These are phyloP conservation scores for Arachnomyces sp. DNA, from an alignment of 2,329 filamentous ascomycete genomes.

Conservation along the genomic window DNA sequence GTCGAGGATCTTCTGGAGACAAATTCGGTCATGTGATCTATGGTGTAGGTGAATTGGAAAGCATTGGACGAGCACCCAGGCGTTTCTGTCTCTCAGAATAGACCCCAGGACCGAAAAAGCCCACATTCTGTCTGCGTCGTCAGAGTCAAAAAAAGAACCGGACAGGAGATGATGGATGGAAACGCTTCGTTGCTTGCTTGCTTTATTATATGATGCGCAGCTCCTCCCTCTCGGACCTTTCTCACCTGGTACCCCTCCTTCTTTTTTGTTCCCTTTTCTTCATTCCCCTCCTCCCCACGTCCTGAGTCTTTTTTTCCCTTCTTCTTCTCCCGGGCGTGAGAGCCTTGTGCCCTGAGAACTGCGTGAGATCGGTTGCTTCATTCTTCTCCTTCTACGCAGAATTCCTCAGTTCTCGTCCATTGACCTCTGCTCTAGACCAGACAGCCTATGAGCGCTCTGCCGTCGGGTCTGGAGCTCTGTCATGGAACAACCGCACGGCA, in stretches of 20 bases:
- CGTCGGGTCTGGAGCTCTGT: too few species aligned
- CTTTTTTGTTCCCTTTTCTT: slow-evolving; percentile 1
- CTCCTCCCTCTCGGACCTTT: too few species aligned
- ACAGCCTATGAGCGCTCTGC: too few species aligned
- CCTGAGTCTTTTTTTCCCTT: not conserved
- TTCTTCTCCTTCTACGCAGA: not conserved
- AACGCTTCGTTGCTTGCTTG: too few species aligned
- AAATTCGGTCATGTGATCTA: slow-evolving; percentile 22
- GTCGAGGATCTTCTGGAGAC: slow-evolving; percentile 16
- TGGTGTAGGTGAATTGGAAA: slow-evolving; percentile 12
- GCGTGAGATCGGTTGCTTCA: too few species aligned
- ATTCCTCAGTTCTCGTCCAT: not conserved
- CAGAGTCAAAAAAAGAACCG: slow-evolving; percentile 8
- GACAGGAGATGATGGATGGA: too few species aligned
- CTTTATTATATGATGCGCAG: too few species aligned
- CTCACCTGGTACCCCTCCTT: not conserved
- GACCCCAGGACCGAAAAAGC: too few species aligned
- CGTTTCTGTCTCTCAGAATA: slow-evolving; percentile 8
- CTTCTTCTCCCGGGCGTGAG: not conserved
- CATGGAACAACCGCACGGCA: slow-evolving; percentile 15
- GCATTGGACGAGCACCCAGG: slow-evolving; percentile 16
- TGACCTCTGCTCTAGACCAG: not conserved
- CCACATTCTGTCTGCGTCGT: not conserved
- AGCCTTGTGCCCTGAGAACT: not conserved
- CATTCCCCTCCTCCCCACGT: not conserved